Percentiles rank a stretch among this genome's conserved stretches.
Conservation (phyloP, 2,329 filamentous ascomycete species). For the Fusarium pseudograminearum region DNA sequence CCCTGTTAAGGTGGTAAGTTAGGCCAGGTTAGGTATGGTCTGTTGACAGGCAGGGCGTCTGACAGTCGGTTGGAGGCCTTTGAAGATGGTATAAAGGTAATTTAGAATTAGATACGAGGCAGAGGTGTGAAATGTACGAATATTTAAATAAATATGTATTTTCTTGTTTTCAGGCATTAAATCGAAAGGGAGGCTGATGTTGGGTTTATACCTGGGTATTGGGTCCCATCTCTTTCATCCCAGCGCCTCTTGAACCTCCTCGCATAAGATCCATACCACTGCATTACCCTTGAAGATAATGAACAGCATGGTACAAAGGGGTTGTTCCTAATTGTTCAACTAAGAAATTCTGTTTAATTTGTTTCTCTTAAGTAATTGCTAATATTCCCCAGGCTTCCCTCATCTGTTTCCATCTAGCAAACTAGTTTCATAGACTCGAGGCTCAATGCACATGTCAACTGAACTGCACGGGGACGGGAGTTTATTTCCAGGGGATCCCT, state of each 20-base stretch:
- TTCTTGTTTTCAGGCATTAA: conserved; percentile 1
- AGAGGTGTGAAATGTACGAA: not conserved
- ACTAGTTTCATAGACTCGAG: conserved; percentile 7
- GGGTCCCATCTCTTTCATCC: conserved; percentile 12
- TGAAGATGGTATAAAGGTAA: not conserved
- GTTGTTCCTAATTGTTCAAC: not conserved
- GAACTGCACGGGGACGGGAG: conserved; percentile 2
- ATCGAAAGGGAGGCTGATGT: conserved; percentile 1
- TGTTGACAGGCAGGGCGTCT: conserved; percentile 9
- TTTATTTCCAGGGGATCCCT: conserved; percentile 36
- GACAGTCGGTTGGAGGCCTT: conserved; percentile 6
- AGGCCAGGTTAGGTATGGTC: not conserved
- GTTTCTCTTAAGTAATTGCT: not conserved
- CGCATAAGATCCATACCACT: conserved; percentile 32
- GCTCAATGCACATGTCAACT: conserved; percentile 28
- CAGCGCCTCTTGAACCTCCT: conserved; percentile 27
- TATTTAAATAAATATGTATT: not conserved
- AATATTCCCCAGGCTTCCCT: conserved; percentile 5
- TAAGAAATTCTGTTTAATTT: not conserved
- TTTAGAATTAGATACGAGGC: conserved; percentile 1
- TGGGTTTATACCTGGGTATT: conserved; percentile 26
- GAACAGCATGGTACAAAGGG: not conserved
- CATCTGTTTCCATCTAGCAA: conserved; percentile 2
- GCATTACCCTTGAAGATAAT: conserved; percentile 23
- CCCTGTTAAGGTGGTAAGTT: conserved; percentile 13